Evolutionary conservation across 179 eudicot species (phyloP), one percentile per base, ranked within the genome.

Genomic region (Vitellaria paradoxa): DNA sequence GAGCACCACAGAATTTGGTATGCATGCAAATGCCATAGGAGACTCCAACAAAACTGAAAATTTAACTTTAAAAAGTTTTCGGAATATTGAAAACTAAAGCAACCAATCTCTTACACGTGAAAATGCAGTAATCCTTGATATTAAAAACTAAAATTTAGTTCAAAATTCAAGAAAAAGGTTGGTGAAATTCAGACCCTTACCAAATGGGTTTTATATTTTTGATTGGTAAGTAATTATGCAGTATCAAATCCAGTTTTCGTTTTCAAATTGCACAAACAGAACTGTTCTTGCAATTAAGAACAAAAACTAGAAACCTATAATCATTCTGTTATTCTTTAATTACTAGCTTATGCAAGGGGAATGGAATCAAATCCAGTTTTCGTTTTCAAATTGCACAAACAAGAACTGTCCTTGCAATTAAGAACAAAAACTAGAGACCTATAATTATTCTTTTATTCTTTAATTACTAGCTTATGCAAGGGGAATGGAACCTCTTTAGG

Each of bases 401-500:
- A 70, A 10, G 23, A 70, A 70, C 73, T 49, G 23, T 47, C 18
- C 20, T 21, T 14, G 23, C 26, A 68, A 17, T 40, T 67, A 49
- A 69, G 49, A 50, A 30, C 40, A 23, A 40, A 56, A 40, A 65
- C 17, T 46, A 75, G 4, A 49, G 17, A 13, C 5, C 26, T 46
- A 64, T 13, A 49, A 24, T 46, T 23, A 30, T n/a, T 73, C 21
- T 9, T 7, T 24, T 40, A 10, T 8, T 42, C 14, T 42, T 46
- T 20, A 73, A 40, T 24, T 26, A 23, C 23, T 21, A 47, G 21
- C 24, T 21, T 18, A 15, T 40, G 15, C 15, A 26, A 8, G 55
- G 60, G 70, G 62, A 64, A 64, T 56, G 24, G 10, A 55, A n/a
- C 26, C 56, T 50, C 65, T 55, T 76, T 55, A 76, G 65, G 65